Evolutionary conservation across 768 basidiomycete species (phyloP), one percentile per base, ranked within the genome.

Genomic region (Psilocybe subaeruginosa): DNA sequence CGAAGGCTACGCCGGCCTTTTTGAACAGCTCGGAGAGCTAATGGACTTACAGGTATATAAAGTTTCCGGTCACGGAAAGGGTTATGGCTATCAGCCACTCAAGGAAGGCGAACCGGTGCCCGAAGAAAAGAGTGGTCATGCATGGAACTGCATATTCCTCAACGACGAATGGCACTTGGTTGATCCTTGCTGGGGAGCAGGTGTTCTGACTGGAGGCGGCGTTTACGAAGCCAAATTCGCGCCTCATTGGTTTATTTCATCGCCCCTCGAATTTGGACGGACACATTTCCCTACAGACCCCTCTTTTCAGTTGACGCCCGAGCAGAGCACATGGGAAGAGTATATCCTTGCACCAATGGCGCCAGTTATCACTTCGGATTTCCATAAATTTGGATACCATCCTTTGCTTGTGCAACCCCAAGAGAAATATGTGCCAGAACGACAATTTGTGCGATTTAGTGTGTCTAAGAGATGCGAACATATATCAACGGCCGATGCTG

Each of bases 151-250:
- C 66, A 74, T 80, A 9, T 69, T 73, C 27, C 69, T 80, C 67
- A 77, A 80, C 63, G 78, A 74, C 48, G 74, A 77, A 58, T 83
- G 82, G 81, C 74, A 73, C 23, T 72, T 83, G 31, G 69, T 83
- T 37, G 82, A 83, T 65, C 62, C 77, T 8, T 82, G 80, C 65
- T 83, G 82, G 81, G 82, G 81, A 16, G 76, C 80, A 27, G 82
- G 82, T n/a, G 73, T 70, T 30, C 66, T 82, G 45, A 69, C 71
- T 47, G 77, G 76, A 43, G 61, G 65, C n/a, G 52, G 52, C 11
- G 59, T 64, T 3, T 82, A 77, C 68, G 66, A 69, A 23, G 68
- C 73, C 51, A 70, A 71, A 41, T 79, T 82, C 55, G 69, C 73
- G 30, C 72, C 79, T 7, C 68, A 69, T 19, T 81, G 79, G 78